These are phyloP conservation scores for Paralagenidium karlingii DNA, from an alignment of 352 stramenopile genomes.

Conservation along the genomic window DNA sequence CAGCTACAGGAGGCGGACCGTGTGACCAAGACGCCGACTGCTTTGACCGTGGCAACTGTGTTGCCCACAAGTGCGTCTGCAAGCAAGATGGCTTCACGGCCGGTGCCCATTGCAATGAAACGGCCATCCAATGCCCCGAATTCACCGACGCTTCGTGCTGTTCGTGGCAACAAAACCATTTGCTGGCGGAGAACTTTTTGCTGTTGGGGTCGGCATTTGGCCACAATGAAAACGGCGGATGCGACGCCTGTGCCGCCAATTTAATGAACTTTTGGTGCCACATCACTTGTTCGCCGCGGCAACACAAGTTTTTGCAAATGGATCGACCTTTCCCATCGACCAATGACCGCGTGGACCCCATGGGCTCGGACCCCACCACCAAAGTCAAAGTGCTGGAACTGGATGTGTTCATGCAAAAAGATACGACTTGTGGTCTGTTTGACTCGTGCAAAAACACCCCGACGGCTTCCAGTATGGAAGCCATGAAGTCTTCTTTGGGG, in stretches of 20 bases:
- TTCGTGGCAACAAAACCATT: conserved; percentile 86
- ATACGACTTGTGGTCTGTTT: conserved; percentile 64
- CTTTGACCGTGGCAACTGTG: conserved; percentile 33
- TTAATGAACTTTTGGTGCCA: conserved; percentile 81
- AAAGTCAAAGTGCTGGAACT: conserved; percentile 71
- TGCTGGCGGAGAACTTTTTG: conserved; percentile 79
- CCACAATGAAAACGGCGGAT: conserved; percentile 51
- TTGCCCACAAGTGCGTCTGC: conserved; percentile 30
- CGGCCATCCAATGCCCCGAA: conserved; percentile 74
- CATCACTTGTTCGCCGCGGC: conserved; percentile 64
- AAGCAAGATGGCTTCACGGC: conserved; percentile 50
- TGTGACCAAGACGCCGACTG: conserved; percentile 46
- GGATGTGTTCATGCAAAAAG: conserved; percentile 55
- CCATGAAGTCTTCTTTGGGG: conserved; percentile 73
- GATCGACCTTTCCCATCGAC: conserved; percentile 46
- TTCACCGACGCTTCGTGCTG: conserved; percentile 71
- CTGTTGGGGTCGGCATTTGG: conserved; percentile 56
- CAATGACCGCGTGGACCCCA: conserved; percentile 54
- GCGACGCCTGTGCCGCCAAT: conserved; percentile 71
- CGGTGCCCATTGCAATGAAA: conserved; percentile 55
- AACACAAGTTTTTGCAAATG: conserved; percentile 67
- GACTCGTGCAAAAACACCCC: conserved; percentile 80
- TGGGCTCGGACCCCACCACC: conserved; percentile 32
- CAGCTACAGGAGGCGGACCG: conserved; percentile 50
- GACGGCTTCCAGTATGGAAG: conserved; percentile 52